Percentiles rank a stretch among this genome's conserved stretches.
Conservation (phyloP, 176 grass and related monocot species). For the Neostapfia colusana region DNA sequence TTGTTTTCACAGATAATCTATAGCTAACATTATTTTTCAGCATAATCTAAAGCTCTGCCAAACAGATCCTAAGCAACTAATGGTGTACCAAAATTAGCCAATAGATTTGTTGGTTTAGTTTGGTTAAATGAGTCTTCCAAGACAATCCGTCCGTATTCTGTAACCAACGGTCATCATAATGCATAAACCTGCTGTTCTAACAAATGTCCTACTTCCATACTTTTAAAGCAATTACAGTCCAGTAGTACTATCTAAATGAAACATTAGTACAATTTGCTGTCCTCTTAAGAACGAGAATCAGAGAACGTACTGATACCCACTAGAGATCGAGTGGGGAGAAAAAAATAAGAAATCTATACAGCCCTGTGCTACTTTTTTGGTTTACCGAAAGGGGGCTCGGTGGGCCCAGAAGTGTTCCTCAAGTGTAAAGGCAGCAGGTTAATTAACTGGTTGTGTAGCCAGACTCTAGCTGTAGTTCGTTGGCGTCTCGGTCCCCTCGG, state of each 20-base stretch:
- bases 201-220: neutral
- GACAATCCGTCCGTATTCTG: too few species aligned
- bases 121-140: too few species aligned
- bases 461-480: conserved; percentile 35
- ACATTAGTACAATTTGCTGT: conserved; percentile 19
- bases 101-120: too few species aligned
- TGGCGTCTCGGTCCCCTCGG: conserved; percentile 28
- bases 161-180: too few species aligned
- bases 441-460: conserved; percentile 17
- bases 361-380: neutral
- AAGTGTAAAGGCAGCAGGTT: neutral
- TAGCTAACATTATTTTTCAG: too few species aligned
- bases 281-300: neutral
- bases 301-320: neutral
- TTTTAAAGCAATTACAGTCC: neutral
- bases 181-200: too few species aligned
- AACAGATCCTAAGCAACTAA: too few species aligned
- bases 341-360: neutral
- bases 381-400: neutral
- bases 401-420: neutral
- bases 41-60: too few species aligned
- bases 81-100: too few species aligned
- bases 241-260: neutral
- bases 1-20: too few species aligned
- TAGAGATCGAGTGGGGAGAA: neutral